These are phyloP conservation scores for Vaccinium myrtillus DNA, from an alignment of 148 eudicot species.

Conservation along the genomic window DNA sequence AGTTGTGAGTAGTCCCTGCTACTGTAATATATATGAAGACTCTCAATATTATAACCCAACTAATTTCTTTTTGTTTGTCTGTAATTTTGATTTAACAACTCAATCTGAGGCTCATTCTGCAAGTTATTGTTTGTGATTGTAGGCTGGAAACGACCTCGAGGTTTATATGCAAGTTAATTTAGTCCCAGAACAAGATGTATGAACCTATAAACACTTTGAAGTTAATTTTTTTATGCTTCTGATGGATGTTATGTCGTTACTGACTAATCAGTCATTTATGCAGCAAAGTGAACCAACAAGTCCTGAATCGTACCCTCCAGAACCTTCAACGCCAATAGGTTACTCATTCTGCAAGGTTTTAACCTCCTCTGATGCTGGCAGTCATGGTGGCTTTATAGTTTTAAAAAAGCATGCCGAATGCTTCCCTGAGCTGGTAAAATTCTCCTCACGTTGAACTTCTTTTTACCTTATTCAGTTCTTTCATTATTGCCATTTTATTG, in stretches of 20 bases:
- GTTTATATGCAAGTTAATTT: slow-evolving; percentile 88
- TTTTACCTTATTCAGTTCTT: not conserved
- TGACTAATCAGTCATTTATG: slow-evolving; percentile 7
- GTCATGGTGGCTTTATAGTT: slow-evolving; percentile 93
- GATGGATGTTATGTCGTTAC: not conserved
- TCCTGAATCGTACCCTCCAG: slow-evolving; percentile 53
- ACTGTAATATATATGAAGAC: too few relatives aligned
- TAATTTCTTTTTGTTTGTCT: not conserved
- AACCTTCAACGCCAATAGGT: slow-evolving; percentile 57
- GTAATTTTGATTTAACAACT: not conserved
- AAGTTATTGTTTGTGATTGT: slow-evolving; percentile 28
- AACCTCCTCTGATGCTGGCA: slow-evolving; percentile 91
- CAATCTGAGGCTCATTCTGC: not conserved
- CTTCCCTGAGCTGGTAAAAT: slow-evolving; percentile 80
- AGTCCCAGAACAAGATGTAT: slow-evolving; percentile 74
- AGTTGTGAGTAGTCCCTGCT: not conserved
- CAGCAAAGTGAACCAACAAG: slow-evolving; percentile 70
- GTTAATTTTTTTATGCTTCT: not conserved
- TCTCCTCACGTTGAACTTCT: not conserved
- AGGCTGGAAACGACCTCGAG: slow-evolving; percentile 93
- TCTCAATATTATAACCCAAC: not conserved
- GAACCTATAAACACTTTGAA: slow-evolving; percentile 8
- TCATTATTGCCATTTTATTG: not conserved
- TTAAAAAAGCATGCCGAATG: slow-evolving; percentile 92
- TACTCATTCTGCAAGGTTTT: slow-evolving; percentile 83